phyloP scores from a whole-genome alignment of 2,329 filamentous ascomycete genomes.

The Raffaelea albimanens region DNA sequence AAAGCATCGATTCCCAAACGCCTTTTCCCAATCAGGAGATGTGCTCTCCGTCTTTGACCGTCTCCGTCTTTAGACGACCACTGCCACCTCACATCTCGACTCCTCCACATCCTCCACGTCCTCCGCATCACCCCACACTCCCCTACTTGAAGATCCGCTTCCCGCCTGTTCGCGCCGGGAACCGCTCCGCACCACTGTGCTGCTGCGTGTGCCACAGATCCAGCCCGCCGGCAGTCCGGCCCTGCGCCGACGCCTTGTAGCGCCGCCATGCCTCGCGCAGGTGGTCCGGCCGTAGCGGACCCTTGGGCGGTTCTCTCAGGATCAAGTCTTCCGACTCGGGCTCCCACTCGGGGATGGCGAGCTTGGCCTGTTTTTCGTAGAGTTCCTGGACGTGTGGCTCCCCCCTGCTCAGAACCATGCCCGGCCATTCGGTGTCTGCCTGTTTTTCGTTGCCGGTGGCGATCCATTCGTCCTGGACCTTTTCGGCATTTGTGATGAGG shows the following conservation, averaged over 20 bases:
- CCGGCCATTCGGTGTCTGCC: slow-evolving; percentile 30
- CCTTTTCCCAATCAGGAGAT: too few relatives aligned
- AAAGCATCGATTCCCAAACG: too few relatives aligned
- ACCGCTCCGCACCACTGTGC: slow-evolving; percentile 49
- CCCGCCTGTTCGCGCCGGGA: slow-evolving; percentile 42
- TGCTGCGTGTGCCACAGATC: slow-evolving; percentile 54
- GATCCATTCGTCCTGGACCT: slow-evolving; percentile 64
- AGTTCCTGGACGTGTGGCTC: slow-evolving; percentile 20
- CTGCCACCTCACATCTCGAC: neutral
- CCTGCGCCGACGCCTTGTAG: slow-evolving; percentile 54
- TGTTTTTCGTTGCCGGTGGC: slow-evolving; percentile 47
- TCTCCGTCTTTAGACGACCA: too few relatives aligned
- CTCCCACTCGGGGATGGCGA: slow-evolving; percentile 15
- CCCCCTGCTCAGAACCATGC: slow-evolving; percentile 15
- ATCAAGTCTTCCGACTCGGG: slow-evolving; percentile 20
- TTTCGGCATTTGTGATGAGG: slow-evolving; percentile 61
- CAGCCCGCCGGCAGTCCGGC: slow-evolving; percentile 51
- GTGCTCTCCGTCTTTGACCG: too few relatives aligned
- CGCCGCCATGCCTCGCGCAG: slow-evolving; percentile 62
- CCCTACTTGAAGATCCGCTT: slow-evolving; percentile 37
- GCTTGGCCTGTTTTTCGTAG: slow-evolving; percentile 22
- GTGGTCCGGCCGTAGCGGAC: slow-evolving; percentile 64
- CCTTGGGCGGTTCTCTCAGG: slow-evolving; percentile 30
- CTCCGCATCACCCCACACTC: too few relatives aligned
- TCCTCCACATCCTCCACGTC: neutral